Evolutionary conservation across 768 basidiomycete species (phyloP).

Genomic region (Boletales sp.): DNA sequence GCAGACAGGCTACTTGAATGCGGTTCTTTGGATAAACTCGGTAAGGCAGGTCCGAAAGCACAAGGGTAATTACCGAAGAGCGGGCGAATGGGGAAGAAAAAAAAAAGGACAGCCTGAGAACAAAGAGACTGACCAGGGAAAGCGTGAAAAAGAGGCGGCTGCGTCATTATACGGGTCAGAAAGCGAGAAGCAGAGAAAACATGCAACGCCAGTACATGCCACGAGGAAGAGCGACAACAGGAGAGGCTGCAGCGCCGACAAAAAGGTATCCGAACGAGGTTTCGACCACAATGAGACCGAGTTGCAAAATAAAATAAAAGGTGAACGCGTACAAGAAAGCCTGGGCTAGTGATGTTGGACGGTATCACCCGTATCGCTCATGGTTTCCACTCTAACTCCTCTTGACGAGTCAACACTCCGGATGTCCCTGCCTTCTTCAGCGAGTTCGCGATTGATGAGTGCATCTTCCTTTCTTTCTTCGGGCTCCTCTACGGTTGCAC

Average conservation of each 20-base stretch:
- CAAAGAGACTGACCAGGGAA: conserved; percentile 20
- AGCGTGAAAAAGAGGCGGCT: conserved; percentile 26
- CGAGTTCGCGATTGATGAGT: conserved; percentile 66
- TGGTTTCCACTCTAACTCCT: conserved; percentile 74
- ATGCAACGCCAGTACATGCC: conserved; percentile 29
- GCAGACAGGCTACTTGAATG: conserved; percentile 18
- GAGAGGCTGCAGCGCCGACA: conserved; percentile 21
- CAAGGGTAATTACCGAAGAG: conserved; percentile 28
- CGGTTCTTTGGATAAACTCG: conserved; percentile 15
- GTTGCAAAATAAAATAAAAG: conserved; percentile 35
- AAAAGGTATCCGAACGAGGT: conserved; percentile 35
- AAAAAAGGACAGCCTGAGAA: conserved; percentile 19
- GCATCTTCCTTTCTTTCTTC: conserved; percentile 41
- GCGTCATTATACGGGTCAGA: conserved; percentile 29
- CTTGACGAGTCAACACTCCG: conserved; percentile 78
- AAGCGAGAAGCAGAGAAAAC: conserved; percentile 26
- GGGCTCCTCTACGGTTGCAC: conserved; percentile 58
- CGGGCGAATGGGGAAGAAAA: conserved; percentile 18
- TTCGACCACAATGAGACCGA: conserved; percentile 33
- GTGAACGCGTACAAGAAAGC: conserved; percentile 32
- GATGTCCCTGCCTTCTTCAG: conserved; percentile 88
- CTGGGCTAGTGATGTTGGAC: conserved; percentile 43
- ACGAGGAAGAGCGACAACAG: conserved; percentile 28
- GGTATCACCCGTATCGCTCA: conserved; percentile 51
- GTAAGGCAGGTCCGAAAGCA: conserved; percentile 20